These are phyloP conservation scores for Testicularia cyperi DNA, from an alignment of 1,284 basidiomycete species.

Conservation along the genomic window DNA sequence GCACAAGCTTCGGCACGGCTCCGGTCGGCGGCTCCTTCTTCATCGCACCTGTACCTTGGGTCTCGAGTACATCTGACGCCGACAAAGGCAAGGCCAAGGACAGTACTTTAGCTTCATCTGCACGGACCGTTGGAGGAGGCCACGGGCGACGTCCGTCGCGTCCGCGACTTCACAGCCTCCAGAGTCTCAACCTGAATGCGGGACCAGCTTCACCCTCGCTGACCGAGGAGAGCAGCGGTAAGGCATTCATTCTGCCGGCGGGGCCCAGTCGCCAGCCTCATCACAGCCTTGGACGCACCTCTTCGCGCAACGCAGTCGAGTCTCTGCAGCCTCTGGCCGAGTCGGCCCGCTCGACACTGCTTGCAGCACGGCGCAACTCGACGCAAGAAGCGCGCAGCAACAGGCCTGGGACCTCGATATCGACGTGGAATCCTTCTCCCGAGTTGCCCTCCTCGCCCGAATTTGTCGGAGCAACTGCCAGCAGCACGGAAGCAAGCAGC, in stretches of 20 bases:
- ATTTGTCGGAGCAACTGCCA: no score
- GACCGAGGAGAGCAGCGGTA: conserved; percentile 27
- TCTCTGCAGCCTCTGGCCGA: conserved; percentile 29
- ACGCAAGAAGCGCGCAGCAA: no score
- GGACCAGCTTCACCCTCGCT: conserved; percentile 29
- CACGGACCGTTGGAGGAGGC: conserved; percentile 2
- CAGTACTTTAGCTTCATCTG: no score
- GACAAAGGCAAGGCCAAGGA: not conserved
- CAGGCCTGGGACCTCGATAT: no score
- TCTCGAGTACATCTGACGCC: no score
- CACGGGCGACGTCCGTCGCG: conserved; percentile 10
- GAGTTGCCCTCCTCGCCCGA: no score
- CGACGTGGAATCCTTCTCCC: no score
- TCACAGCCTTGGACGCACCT: conserved; percentile 11
- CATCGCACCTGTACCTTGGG: not conserved
- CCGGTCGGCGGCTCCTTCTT: not conserved
- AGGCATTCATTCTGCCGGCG: conserved; percentile 12
- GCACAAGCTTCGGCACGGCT: no score
- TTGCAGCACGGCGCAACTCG: no score
- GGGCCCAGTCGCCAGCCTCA: conserved; percentile 7
- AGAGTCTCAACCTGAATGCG: conserved; percentile 39
- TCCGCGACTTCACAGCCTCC: conserved; percentile 25
- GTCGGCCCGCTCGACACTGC: conserved; percentile 4
- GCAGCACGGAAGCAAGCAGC: not conserved
- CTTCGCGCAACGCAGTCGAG: conserved; percentile 28